Percentiles rank a stretch among this genome's conserved stretches.
Conservation (phyloP, 495 filamentous ascomycete genomes). For the Aspergillus hancockii region DNA sequence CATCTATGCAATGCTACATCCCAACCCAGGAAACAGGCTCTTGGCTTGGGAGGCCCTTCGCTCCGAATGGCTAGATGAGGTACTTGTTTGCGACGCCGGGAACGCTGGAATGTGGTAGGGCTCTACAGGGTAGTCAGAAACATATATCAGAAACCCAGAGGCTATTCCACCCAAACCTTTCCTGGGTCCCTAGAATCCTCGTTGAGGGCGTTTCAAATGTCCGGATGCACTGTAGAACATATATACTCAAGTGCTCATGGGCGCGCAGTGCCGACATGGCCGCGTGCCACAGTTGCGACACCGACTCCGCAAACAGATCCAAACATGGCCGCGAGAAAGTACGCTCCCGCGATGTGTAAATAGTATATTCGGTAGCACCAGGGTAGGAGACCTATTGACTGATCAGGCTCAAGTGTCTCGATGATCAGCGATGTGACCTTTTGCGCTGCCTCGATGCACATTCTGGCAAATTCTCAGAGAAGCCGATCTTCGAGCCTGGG, state of each 20-base stretch:
- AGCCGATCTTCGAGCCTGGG: conserved; percentile 20
- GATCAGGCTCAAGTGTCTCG: conserved; percentile 18
- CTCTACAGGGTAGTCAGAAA: too few relatives aligned
- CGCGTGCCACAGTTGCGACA: conserved; percentile 18
- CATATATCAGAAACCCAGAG: too few relatives aligned
- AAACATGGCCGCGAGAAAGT: conserved; percentile 28
- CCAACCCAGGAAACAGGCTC: too few relatives aligned
- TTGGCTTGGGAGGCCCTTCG: too few relatives aligned
- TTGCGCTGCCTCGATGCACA: conserved; percentile 26
- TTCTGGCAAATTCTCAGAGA: conserved; percentile 20
- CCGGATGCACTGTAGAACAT: conserved; percentile 18
- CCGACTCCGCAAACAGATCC: conserved; percentile 24
- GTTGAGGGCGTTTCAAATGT: conserved; percentile 21
- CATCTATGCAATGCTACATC: too few relatives aligned
- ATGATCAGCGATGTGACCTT: conserved; percentile 16
- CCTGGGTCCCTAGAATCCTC: conserved; percentile 15
- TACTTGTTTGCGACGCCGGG: too few relatives aligned
- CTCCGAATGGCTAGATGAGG: too few relatives aligned
- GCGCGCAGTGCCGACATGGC: conserved; percentile 13
- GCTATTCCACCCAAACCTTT: too few relatives aligned
- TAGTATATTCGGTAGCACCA: conserved; percentile 31
- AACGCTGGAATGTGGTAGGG: too few relatives aligned
- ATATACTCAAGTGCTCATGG: conserved; percentile 20
- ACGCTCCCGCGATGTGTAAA: conserved; percentile 26
- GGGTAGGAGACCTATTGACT: conserved; percentile 22